Evolutionary conservation across 768 basidiomycete genomes (phyloP), one percentile per base, ranked within the genome.

Genomic region (Floccularia luteovirens): DNA sequence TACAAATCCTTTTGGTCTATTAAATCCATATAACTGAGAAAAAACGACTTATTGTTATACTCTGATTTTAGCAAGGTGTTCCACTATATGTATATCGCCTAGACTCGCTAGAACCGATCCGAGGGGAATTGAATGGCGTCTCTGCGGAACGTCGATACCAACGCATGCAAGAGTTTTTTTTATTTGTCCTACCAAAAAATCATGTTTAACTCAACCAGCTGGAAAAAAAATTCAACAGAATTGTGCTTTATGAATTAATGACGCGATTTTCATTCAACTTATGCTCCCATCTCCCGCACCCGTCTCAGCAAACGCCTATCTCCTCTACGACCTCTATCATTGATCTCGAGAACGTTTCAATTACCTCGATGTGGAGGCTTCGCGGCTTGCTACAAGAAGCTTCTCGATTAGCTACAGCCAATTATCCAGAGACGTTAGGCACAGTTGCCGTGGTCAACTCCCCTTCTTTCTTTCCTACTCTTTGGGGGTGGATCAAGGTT

Each of bases 401-500:
- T 0, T 79, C 81, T 4, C 63, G 63, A 14, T 69, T 90, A 30
- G 84, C 83, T 0, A 85, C 82, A 0, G 83, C 82, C 5, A 81
- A 88, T 49, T 90, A 90, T 54, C 86, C 88, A 1, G 88, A 90
- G 57, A 87, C 85, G 0, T 63, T 89, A 30, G 63, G 72, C 48
- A 69, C 72, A 24, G 74, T 82, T 48, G 79, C 69, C 8, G 59
- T 91, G 39, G 78, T 91, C 39, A 90, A 90, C 47, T 79, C 86
- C 0, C 89, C 90, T 0, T 65, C 76, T 0, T 91, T 89, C 66
- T 91, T 91, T 58, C 75, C 82, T 2, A 85, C 80, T 1, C 66
- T 90, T 7, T 91, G 88, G 88, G 71, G 70, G 23, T 90, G 88
- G 88, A 69, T 90, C 54, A 87, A 85, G 67, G 82, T 78, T 43